These are phyloP conservation scores for Eucalyptus fibrosa DNA, from an alignment of 345 rosid species.

Conservation along the genomic window DNA sequence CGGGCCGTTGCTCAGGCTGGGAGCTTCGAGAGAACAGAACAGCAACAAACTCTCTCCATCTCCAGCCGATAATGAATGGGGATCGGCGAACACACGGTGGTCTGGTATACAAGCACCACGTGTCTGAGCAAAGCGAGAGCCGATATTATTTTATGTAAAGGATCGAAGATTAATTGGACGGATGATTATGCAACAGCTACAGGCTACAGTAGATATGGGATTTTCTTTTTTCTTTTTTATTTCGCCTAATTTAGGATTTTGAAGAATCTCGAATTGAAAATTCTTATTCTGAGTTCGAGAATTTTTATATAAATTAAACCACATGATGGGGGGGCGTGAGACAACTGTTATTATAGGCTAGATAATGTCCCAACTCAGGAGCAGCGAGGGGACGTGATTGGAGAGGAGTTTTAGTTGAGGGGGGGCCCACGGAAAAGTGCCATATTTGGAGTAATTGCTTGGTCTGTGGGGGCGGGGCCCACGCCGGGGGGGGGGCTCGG, in stretches of 20 bases:
- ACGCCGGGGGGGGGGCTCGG: not conserved
- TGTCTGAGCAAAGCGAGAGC: not conserved
- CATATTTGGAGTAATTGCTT: not conserved
- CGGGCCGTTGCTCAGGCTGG: not conserved
- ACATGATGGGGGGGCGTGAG: not conserved
- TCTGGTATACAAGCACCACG: not conserved
- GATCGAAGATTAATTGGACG: not conserved
- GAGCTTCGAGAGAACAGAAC: not conserved
- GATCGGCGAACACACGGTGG: not conserved
- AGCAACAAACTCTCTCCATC: not conserved
- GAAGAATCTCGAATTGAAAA: not conserved
- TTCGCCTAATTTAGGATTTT: not conserved
- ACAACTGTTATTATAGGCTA: not conserved
- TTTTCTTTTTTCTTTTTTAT: accelerated
- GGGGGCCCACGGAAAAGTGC: not conserved
- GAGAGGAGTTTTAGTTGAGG: not conserved
- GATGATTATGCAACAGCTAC: not conserved
- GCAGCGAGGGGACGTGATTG: not conserved
- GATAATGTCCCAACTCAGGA: not conserved
- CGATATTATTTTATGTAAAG: not conserved
- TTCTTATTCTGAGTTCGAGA: not conserved
- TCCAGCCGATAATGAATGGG: not conserved
- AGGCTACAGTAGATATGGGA: not conserved
- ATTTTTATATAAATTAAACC: not conserved
- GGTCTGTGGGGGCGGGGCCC: not conserved